These are phyloP conservation scores for Hortaea werneckii DNA, from an alignment of 2,329 filamentous ascomycete genomes.

Conservation along the genomic window DNA sequence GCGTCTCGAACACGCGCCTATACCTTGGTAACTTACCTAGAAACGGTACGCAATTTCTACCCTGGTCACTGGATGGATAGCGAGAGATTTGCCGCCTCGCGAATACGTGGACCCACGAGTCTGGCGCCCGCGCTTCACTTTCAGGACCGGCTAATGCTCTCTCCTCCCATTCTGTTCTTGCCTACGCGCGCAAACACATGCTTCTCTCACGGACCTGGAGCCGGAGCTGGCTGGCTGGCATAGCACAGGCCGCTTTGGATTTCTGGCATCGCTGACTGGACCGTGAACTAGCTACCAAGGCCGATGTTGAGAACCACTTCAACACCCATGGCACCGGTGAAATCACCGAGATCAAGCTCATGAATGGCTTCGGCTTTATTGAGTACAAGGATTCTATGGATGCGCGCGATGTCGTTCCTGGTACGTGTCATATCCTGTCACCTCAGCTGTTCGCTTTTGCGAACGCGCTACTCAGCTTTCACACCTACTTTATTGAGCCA, in stretches of 20 bases:
- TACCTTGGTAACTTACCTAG: slow-evolving; percentile 61
- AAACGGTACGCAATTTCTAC: slow-evolving; percentile 59
- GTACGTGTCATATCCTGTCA: slow-evolving; percentile 37
- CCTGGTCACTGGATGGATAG: slow-evolving; percentile 16
- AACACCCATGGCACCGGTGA: slow-evolving; percentile 90
- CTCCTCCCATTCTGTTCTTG: slow-evolving; percentile 6
- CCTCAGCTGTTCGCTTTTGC: background rate
- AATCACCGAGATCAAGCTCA: slow-evolving; percentile 98
- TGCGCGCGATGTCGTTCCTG: slow-evolving; percentile 94
- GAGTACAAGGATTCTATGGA: slow-evolving; percentile 99
- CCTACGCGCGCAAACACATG: slow-evolving; percentile 1
- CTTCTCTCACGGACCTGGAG: slow-evolving; percentile 14
- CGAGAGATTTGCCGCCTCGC: slow-evolving; percentile 10
- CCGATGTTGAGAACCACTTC: slow-evolving; percentile 93
- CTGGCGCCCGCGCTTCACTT: slow-evolving; percentile 8
- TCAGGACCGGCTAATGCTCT: slow-evolving; percentile 12
- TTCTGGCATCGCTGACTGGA: slow-evolving; percentile 36
- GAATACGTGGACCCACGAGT: slow-evolving; percentile 2
- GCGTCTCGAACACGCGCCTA: slow-evolving; percentile 81
- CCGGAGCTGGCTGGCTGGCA: slow-evolving; percentile 17
- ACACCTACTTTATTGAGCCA: background rate
- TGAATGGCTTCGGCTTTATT: slow-evolving; percentile 99
- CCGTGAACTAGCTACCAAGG: slow-evolving; percentile 70
- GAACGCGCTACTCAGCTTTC: slow-evolving; percentile 1
- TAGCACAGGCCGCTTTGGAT: slow-evolving; percentile 3